Percentiles rank a stretch among this genome's conserved stretches.
Conservation (phyloP, 2,329 filamentous ascomycete species). For the Chaetomium sp. region DNA sequence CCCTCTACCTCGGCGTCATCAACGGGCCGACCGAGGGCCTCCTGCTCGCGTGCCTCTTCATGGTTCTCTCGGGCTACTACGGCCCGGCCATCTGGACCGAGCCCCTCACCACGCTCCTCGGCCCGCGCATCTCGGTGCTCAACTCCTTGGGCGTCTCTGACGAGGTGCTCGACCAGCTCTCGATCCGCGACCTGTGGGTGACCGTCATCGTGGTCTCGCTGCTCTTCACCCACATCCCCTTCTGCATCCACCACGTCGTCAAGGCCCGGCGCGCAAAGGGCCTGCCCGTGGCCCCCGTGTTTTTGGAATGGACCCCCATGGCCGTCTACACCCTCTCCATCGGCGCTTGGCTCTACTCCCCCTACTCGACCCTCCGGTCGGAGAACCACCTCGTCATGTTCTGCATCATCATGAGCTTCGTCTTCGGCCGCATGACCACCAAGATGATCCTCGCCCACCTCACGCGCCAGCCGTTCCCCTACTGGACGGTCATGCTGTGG, state of each 20-base stretch:
- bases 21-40: slow-evolving; percentile 97
- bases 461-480: slow-evolving; percentile 90
- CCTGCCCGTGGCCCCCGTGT: slow-evolving; percentile 76
- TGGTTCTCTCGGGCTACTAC: slow-evolving; percentile 84
- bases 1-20: slow-evolving; percentile 91
- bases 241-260: slow-evolving; percentile 85
- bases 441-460: slow-evolving; percentile 98
- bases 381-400: slow-evolving; percentile 91
- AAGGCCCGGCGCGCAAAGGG: slow-evolving; percentile 71
- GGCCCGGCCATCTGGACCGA: slow-evolving; percentile 86
- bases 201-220: slow-evolving; percentile 67
- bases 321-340: slow-evolving; percentile 74
- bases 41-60: slow-evolving; percentile 82
- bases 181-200: slow-evolving; percentile 88
- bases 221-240: slow-evolving; percentile 76
- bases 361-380: slow-evolving; percentile 76
- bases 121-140: slow-evolving; percentile 45
- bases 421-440: slow-evolving; percentile 96
- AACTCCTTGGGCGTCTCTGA: slow-evolving; percentile 43
- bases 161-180: slow-evolving; percentile 66
- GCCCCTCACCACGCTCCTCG: slow-evolving; percentile 70
- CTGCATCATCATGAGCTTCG: slow-evolving; percentile 92
- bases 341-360: slow-evolving; percentile 84
- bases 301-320: slow-evolving; percentile 94
- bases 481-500: slow-evolving; percentile 89